Conservation (phyloP, 768 basidiomycete genomes). For the Inosperma sp. region DNA sequence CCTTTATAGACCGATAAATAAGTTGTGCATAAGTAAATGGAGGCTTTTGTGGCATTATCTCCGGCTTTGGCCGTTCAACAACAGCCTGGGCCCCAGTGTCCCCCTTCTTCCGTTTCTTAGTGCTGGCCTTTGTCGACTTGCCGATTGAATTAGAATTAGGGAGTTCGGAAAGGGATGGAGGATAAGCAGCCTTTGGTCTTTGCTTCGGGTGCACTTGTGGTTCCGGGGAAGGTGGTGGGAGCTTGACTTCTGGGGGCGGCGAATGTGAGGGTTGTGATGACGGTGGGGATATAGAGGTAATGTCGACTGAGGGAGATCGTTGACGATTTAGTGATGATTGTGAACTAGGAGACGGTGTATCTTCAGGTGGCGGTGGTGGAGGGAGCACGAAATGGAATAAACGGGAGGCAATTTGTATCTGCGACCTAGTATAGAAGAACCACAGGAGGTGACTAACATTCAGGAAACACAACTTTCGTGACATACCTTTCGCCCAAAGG, state of each 20-base stretch:
- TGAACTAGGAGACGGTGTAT: slow-evolving; percentile 77
- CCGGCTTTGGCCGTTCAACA: slow-evolving; percentile 47
- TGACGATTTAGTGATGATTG: slow-evolving; percentile 61
- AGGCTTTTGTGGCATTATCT: slow-evolving; percentile 85
- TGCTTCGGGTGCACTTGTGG: slow-evolving; percentile 20
- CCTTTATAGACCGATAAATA: slow-evolving; percentile 84
- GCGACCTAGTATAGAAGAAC: slow-evolving; percentile 53
- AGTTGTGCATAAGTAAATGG: slow-evolving; percentile 87
- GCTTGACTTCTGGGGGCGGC: slow-evolving; percentile 53
- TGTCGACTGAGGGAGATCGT: slow-evolving; percentile 78
- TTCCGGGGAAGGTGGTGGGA: slow-evolving; percentile 39
- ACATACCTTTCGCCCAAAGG: slow-evolving; percentile 75
- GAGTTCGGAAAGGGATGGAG: slow-evolving; percentile 45
- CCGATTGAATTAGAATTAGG: slow-evolving; percentile 61
- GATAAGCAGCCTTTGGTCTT: slow-evolving; percentile 35
- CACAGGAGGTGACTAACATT: slow-evolving; percentile 2
- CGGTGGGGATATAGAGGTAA: slow-evolving; percentile 76
- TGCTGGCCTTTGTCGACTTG: slow-evolving; percentile 43
- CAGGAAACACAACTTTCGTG: too few species aligned
- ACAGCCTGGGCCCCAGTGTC: slow-evolving; percentile 39
- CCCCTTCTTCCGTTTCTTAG: slow-evolving; percentile 73
- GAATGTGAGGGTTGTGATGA: slow-evolving; percentile 77
- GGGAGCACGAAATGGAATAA: slow-evolving; percentile 97
- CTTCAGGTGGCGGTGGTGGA: slow-evolving; percentile 74
- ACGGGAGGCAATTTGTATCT: slow-evolving; percentile 95